phyloP scores from a whole-genome alignment of 192 early-diverging fungal genomes.

The Physocladia obscura region DNA sequence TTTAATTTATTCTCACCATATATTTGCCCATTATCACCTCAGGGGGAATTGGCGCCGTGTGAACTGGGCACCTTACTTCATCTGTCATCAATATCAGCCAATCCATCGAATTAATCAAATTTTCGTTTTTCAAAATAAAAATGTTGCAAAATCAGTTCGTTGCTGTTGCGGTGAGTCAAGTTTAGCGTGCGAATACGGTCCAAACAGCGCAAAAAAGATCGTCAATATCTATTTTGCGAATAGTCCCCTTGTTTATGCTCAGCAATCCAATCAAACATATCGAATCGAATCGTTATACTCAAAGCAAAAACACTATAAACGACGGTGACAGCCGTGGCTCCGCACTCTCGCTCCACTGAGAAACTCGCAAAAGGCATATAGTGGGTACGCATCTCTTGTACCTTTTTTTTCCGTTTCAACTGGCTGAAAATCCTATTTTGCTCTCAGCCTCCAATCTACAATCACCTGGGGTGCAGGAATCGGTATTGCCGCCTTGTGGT shows the following conservation, averaged over 20 bases:
- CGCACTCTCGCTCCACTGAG: conserved; percentile 23
- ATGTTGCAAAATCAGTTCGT: conserved; percentile 17
- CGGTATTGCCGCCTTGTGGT: conserved; percentile 37
- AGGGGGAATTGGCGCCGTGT: too few species aligned
- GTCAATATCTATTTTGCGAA: not conserved
- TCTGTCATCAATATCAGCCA: too few species aligned
- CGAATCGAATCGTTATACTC: not conserved
- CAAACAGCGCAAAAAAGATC: not conserved
- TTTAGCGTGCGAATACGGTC: not conserved
- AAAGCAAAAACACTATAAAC: not conserved
- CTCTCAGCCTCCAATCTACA: conserved; percentile 12
- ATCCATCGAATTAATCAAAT: too few species aligned
- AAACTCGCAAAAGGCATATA: conserved; percentile 21
- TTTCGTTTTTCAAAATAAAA: conserved; percentile 7
- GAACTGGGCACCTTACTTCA: too few species aligned
- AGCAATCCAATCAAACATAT: not conserved
- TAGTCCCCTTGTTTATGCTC: not conserved
- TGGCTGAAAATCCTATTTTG: not conserved
- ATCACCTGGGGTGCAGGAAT: conserved; percentile 42
- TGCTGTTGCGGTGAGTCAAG: conserved; percentile 15
- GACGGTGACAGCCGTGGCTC: conserved; percentile 19
- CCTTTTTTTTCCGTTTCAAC: not conserved
- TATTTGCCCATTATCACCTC: too few species aligned
- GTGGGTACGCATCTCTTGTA: conserved; percentile 4
- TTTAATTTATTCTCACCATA: too few species aligned